Conservation (phyloP, 345 rosid species). For the Excoecaria cochinchinensis region DNA sequence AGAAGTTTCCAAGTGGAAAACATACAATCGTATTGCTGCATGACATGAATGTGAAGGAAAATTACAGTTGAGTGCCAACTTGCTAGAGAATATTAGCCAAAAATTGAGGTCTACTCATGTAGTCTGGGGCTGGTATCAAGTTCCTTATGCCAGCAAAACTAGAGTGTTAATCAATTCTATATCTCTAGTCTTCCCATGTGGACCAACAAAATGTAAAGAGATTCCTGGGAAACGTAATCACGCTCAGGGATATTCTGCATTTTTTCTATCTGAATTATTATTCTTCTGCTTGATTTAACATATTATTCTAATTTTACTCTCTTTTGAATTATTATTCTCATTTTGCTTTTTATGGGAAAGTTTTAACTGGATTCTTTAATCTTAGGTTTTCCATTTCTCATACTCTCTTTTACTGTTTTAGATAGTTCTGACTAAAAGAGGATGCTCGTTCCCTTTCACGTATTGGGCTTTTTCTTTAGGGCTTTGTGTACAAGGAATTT, state of each 20-base stretch:
- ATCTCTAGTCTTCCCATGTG: background rate
- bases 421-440: background rate
- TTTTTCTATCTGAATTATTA: background rate
- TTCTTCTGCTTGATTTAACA: background rate
- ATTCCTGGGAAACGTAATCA: conserved; percentile 9
- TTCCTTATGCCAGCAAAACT: conserved; percentile 5
- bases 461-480: background rate
- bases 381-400: background rate
- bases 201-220: conserved; percentile 12
- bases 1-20: conserved; percentile 21
- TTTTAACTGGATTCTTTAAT: background rate
- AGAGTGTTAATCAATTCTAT: background rate
- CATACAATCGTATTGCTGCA: conserved; percentile 8
- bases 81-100: conserved; percentile 16
- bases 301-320: background rate
- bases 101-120: conserved; percentile 12
- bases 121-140: conserved; percentile 11
- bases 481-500: background rate
- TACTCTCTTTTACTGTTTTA: background rate
- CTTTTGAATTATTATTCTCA: background rate
- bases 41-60: conserved; percentile 1
- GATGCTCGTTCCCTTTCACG: background rate
- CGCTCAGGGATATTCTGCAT: conserved; percentile 10
- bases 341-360: background rate
- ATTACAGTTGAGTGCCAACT: conserved; percentile 8